Evolutionary conservation across 257 asterid species (phyloP).

Genomic region (Solanum habrochaites): DNA sequence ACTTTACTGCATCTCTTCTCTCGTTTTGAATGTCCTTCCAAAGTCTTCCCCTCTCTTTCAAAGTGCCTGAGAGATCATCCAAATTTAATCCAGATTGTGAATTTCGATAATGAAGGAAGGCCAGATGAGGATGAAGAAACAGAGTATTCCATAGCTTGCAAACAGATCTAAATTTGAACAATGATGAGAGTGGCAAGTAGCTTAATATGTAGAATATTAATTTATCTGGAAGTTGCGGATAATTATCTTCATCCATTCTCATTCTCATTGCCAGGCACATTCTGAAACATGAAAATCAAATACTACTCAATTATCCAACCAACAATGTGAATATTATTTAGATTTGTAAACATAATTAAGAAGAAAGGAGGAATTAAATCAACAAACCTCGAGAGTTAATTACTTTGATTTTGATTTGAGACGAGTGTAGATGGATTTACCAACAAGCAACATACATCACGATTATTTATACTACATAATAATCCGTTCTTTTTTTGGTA

Average conservation of each 20-base stretch:
- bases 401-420: not conserved
- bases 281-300: not conserved
- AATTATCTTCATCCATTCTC: not conserved
- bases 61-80: not conserved
- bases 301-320: too few species aligned
- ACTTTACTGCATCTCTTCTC: not conserved
- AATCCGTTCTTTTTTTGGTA: not conserved
- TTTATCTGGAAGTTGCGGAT: not conserved
- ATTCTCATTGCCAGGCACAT: not conserved
- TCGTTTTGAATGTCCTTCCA: not conserved
- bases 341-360: too few species aligned
- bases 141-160: not conserved
- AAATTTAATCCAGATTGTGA: not conserved
- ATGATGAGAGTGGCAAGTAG: not conserved
- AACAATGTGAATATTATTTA: too few species aligned
- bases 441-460: not conserved
- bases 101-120: not conserved
- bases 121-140: not conserved
- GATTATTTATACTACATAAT: not conserved
- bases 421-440: not conserved
- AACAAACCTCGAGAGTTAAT: not conserved
- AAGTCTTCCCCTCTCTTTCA: not conserved
- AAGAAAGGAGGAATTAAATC: not conserved
- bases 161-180: not conserved
- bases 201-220: not conserved